phyloP scores from a whole-genome alignment of 176 grass and related monocot genomes.

The Bothriochloa decipiens region DNA sequence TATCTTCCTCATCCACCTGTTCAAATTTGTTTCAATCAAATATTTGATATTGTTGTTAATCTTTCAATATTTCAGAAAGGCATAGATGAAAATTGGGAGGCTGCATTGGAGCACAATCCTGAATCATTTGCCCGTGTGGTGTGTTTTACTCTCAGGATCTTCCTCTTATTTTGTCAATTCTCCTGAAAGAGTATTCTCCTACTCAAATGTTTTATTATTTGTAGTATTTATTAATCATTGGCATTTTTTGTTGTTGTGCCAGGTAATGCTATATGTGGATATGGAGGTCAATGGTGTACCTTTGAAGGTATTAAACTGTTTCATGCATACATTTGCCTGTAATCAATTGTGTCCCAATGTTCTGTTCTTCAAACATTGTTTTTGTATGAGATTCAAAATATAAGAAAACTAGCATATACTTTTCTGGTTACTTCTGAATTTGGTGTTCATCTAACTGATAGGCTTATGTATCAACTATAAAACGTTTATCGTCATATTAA shows the following conservation, averaged over 20 bases:
- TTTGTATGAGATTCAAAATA: conserved; percentile 15
- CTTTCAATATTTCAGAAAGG: conserved; percentile 78
- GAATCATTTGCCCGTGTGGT: conserved; percentile 99
- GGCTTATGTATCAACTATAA: not conserved
- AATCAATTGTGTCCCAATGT: conserved; percentile 5
- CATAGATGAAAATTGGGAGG: conserved; percentile 99
- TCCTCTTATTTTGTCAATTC: conserved; percentile 4
- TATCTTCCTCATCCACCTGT: conserved; percentile 3
- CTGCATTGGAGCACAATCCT: conserved; percentile 96
- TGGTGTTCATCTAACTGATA: not conserved
- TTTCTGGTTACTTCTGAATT: conserved; percentile 4
- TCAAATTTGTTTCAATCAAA: conserved; percentile 34
- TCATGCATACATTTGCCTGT: conserved; percentile 23
- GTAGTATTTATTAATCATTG: conserved; percentile 26
- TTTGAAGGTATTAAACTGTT: conserved; percentile 74
- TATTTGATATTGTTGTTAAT: conserved; percentile 22
- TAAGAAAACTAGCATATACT: conserved; percentile 18
- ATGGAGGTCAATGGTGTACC: conserved; percentile 99
- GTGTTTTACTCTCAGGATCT: conserved; percentile 37
- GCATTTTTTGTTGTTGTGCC: conserved; percentile 12
- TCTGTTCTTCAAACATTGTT: conserved; percentile 22
- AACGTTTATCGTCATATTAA: conserved; percentile 1
- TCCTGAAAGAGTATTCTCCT: conserved; percentile 17
- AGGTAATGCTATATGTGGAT: conserved; percentile 99
- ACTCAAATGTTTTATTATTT: conserved; percentile 14